Percentiles rank a stretch among this genome's conserved stretches.
Conservation (phyloP, 805 yeast genomes). For the Yamadazyma nakazawae region DNA sequence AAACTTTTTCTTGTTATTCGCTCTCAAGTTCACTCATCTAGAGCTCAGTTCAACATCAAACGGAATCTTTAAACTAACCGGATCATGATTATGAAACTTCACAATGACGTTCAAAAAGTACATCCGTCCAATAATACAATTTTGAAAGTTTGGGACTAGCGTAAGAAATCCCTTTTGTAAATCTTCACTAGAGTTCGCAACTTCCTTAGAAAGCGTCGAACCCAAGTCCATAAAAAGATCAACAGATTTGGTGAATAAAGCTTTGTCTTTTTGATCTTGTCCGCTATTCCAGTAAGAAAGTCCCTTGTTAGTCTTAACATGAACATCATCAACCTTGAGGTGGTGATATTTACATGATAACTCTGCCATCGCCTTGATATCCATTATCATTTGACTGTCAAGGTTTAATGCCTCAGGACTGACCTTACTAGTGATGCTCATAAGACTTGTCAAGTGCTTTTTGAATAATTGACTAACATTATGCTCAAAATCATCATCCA, state of each 20-base stretch:
- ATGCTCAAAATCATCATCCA: slow-evolving; percentile 28
- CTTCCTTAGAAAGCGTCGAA: slow-evolving; percentile 16
- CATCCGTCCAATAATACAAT: slow-evolving; percentile 32
- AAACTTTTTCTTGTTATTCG: not conserved
- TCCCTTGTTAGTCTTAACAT: slow-evolving; percentile 1
- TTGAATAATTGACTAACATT: slow-evolving; percentile 19
- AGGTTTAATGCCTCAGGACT: slow-evolving; percentile 27
- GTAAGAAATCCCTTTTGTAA: slow-evolving; percentile 20
- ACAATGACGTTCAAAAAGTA: slow-evolving; percentile 30
- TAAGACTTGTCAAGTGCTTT: slow-evolving; percentile 23
- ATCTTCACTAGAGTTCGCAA: slow-evolving; percentile 21
- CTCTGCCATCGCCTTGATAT: slow-evolving; percentile 32
- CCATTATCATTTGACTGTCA: slow-evolving; percentile 27
- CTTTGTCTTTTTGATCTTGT: not conserved
- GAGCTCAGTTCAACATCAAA: slow-evolving; percentile 14
- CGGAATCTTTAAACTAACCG: slow-evolving; percentile 25
- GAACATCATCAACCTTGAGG: slow-evolving; percentile 19
- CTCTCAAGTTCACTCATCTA: not conserved
- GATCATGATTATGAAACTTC: slow-evolving; percentile 23
- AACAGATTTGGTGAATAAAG: slow-evolving; percentile 5
- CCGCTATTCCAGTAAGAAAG: slow-evolving; percentile 2
- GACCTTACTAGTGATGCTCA: slow-evolving; percentile 23
- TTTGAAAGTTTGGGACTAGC: slow-evolving; percentile 39
- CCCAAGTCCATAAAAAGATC: slow-evolving; percentile 10
- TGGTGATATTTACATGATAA: slow-evolving; percentile 31